Evolutionary conservation across 2,329 filamentous ascomycete genomes (phyloP), one percentile per base, ranked within the genome.

Genomic region (Cytospora chrysosperma): DNA sequence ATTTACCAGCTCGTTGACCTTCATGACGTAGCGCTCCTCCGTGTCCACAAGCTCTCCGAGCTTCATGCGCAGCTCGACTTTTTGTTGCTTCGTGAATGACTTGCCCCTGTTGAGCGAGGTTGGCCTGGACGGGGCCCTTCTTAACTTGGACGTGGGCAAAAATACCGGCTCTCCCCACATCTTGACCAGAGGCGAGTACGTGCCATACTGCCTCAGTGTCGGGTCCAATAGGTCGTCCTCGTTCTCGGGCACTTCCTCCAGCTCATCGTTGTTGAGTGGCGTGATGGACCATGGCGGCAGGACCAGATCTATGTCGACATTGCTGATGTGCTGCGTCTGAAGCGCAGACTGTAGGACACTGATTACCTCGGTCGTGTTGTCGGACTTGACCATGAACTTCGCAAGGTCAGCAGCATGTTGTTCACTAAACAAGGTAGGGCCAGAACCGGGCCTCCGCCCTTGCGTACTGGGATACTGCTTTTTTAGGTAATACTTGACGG

Each of bases 351-450:
- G 85, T 61, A 99, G 79, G 64, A 90, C 88, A 51, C 85, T 81
- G 62, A 96, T 85, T 28, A 95, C 85, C 19, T 93, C 88, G 47
- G 81, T 78, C 1, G 88, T 85, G 73, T 93, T 90, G 54, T 96
- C 92, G 68, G 94, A 88, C 77, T 85, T 88, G 67, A 88, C 84
- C 88, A 98, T 95, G 57, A 87, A 86, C 74, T 90, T 89, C 59
- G 94, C 93, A 65, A 99, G 79, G 71, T 96, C 91, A 51, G 93
- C 95, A 24, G 94, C 93, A 83, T 99, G 95, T 75, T 94, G 88
- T 74, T 97, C 93, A 67, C 90, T 86, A 76, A 98, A 98, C 64
- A 97, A 82, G 51, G 82, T 81, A 24, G 89, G 85, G 1, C 85
- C 83, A 50, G 87, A 88, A 49, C 85, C 85, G 6, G 89, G 86